These are phyloP conservation scores for Cyamopsis tetragonoloba DNA, from an alignment of 306 rosid genomes.

Conservation along the genomic window DNA sequence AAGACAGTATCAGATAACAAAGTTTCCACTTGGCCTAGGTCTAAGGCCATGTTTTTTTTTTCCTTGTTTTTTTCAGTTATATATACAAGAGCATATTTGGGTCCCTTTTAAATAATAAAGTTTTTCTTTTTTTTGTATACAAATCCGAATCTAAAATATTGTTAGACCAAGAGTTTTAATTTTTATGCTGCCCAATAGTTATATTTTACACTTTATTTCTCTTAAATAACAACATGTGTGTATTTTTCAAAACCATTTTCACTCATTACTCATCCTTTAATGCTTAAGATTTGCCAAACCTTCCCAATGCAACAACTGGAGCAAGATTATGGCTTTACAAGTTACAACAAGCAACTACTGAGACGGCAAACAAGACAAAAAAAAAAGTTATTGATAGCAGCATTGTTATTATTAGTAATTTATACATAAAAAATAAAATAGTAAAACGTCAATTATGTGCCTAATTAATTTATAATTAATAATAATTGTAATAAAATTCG, in stretches of 20 bases:
- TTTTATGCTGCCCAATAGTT: no score
- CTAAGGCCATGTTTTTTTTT: not conserved
- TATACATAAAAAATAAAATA: no score
- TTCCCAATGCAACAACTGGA: constrained; percentile 33
- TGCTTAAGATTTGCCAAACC: constrained; percentile 21
- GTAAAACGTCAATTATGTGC: constrained; percentile 12
- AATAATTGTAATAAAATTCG: constrained; percentile 18
- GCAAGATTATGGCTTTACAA: constrained; percentile 3
- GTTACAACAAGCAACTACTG: not conserved
- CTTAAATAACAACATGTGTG: not conserved
- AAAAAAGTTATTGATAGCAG: not conserved
- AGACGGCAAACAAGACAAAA: constrained; percentile 26
- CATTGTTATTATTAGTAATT: no score
- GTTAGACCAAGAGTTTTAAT: no score
- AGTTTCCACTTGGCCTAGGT: not conserved
- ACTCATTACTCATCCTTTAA: not conserved
- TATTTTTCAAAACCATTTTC: constrained; percentile 1
- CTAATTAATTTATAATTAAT: no score
- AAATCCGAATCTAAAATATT: no score
- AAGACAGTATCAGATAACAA: not conserved
- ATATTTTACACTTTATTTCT: no score
- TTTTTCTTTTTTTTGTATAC: no score
- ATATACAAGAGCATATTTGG: no score
- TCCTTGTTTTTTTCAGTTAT: no score
- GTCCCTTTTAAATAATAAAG: no score